Percentiles rank a stretch among this genome's conserved stretches.
phyloP scores from a whole-genome alignment of 2,329 filamentous ascomycete species.

The Lasiodiplodia theobromae region DNA sequence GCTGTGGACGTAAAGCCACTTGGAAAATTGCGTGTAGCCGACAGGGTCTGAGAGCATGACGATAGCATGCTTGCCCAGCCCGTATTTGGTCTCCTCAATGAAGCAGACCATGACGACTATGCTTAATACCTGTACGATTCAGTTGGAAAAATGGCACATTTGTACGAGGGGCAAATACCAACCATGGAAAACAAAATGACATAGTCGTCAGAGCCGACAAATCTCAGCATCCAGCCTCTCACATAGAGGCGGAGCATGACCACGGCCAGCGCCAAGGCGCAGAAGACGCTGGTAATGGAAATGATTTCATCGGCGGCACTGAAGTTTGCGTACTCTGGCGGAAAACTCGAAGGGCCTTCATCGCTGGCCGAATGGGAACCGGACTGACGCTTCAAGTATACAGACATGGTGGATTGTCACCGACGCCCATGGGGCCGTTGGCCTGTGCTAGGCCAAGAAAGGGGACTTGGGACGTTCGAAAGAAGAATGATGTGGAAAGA shows the following conservation, averaged over 20 bases:
- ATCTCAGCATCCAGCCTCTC: constrained; percentile 55
- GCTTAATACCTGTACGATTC: constrained; percentile 3
- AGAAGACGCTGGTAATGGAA: constrained; percentile 49
- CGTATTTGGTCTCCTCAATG: constrained; percentile 52
- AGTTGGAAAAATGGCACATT: neutral
- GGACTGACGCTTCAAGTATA: constrained; percentile 19
- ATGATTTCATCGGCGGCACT: constrained; percentile 51
- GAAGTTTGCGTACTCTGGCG: constrained; percentile 45
- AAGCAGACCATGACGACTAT: constrained; percentile 50
- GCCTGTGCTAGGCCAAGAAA: constrained; percentile 7
- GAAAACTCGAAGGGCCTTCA: constrained; percentile 28
- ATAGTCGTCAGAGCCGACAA: constrained; percentile 59
- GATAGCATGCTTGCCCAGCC: constrained; percentile 55
- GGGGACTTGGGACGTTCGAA: neutral
- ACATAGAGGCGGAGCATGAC: constrained; percentile 57
- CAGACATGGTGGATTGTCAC: constrained; percentile 10
- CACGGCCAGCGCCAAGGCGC: constrained; percentile 47
- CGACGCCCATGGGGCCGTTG: constrained; percentile 1
- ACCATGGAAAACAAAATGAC: constrained; percentile 53
- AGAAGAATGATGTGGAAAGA: neutral
- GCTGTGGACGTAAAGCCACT: constrained; percentile 53
- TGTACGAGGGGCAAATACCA: constrained; percentile 30
- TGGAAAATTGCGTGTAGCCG: constrained; percentile 47
- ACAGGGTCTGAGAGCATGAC: constrained; percentile 41
- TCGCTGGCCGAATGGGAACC: neutral